phyloP scores from a whole-genome alignment of 2,329 filamentous ascomycete genomes.

The Exserohilum rostratum region DNA sequence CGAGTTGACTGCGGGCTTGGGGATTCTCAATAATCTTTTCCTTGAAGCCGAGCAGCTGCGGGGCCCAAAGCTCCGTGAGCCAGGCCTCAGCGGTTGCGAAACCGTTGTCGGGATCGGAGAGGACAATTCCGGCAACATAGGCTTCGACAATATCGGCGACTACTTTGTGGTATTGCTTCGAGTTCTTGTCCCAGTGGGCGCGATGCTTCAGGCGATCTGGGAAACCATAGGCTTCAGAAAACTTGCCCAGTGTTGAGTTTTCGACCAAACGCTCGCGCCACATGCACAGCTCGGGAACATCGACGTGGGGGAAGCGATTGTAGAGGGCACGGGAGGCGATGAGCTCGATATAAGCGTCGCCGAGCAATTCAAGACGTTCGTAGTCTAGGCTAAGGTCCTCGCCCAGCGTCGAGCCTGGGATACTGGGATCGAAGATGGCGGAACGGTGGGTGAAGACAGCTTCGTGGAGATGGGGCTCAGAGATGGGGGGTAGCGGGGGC shows the following conservation, averaged over 20 bases:
- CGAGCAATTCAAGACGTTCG: constrained; percentile 85
- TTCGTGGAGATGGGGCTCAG: constrained; percentile 64
- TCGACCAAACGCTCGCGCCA: constrained; percentile 80
- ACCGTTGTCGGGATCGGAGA: constrained; percentile 69
- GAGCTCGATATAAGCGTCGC: constrained; percentile 83
- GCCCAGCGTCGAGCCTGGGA: constrained; percentile 23
- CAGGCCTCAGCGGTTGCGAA: constrained; percentile 68
- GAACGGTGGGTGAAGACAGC: constrained; percentile 70
- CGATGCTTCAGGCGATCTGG: constrained; percentile 66
- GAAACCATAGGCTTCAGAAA: constrained; percentile 73
- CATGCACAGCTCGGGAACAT: constrained; percentile 73
- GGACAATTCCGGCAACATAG: constrained; percentile 79
- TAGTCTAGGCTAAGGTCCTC: constrained; percentile 58
- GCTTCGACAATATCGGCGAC: constrained; percentile 89
- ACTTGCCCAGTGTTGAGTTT: constrained; percentile 77
- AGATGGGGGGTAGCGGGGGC: constrained; percentile 67
- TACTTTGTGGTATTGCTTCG: constrained; percentile 65
- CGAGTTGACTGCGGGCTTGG: constrained; percentile 48
- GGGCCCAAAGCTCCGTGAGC: constrained; percentile 76
- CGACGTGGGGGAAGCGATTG: constrained; percentile 68
- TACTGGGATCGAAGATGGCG: constrained; percentile 25
- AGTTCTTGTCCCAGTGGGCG: constrained; percentile 37
- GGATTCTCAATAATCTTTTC: constrained; percentile 45
- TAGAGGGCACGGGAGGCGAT: constrained; percentile 78
- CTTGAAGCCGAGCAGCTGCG: constrained; percentile 36